Conservation (phyloP, 768 basidiomycete species). For the Rhizopogon roseolus region DNA sequence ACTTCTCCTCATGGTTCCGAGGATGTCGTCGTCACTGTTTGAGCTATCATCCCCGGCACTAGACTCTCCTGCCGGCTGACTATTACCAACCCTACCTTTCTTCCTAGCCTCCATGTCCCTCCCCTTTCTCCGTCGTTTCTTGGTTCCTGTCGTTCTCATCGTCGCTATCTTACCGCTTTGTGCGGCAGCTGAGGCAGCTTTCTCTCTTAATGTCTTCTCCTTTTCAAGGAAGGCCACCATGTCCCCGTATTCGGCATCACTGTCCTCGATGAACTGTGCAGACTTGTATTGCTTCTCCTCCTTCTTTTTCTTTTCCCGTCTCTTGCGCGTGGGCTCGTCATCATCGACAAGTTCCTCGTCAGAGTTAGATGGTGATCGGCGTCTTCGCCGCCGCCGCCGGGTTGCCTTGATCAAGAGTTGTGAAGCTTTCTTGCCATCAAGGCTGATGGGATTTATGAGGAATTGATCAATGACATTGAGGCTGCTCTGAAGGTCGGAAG, state of each 20-base stretch:
- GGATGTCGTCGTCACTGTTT: conserved; percentile 22
- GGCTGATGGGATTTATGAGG: conserved; percentile 74
- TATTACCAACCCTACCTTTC: conserved; percentile 25
- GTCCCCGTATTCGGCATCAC: conserved; percentile 77
- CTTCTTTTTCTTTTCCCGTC: conserved; percentile 50
- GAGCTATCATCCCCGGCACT: conserved; percentile 12
- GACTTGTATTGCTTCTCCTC: conserved; percentile 79
- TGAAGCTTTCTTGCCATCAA: conserved; percentile 71
- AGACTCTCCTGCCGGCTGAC: conserved; percentile 30
- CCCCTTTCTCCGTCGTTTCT: conserved; percentile 49
- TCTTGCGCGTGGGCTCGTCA: conserved; percentile 30
- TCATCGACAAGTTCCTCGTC: conserved; percentile 31
- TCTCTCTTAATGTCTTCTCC: conserved; percentile 60
- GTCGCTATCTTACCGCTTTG: conserved; percentile 35
- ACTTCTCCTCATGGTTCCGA: conserved; percentile 15
- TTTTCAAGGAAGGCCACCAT: conserved; percentile 79
- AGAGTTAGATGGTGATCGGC: conserved; percentile 43
- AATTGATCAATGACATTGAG: conserved; percentile 80
- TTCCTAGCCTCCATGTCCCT: conserved; percentile 42
- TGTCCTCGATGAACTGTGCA: conserved; percentile 89
- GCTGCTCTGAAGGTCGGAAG: conserved; percentile 62
- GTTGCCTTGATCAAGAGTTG: conserved; percentile 66
- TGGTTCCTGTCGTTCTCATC: conserved; percentile 46
- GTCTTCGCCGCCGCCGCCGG: conserved; percentile 47
- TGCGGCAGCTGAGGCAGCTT: conserved; percentile 41